Conservation (phyloP, 2,329 filamentous ascomycete genomes). For the Paracoccidioides brasiliensis region DNA sequence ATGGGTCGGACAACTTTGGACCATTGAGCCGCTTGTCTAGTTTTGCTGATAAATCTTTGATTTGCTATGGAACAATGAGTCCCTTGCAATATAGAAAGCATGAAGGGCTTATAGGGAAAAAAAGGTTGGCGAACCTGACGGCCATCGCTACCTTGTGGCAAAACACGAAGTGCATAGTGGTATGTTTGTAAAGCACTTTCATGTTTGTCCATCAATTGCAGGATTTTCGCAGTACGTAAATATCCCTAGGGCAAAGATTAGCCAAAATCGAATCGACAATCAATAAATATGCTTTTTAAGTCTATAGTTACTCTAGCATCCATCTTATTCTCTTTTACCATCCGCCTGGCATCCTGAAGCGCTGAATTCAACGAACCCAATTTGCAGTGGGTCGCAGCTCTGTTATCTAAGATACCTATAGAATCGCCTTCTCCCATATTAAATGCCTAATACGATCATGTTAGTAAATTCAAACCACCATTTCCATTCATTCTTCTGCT, state of each 20-base stretch:
- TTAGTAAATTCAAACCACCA: not conserved
- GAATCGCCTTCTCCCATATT: constrained; percentile 20
- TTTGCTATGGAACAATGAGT: constrained; percentile 19
- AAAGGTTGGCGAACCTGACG: constrained; percentile 16
- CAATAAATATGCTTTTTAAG: not conserved
- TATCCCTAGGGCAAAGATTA: constrained; percentile 33
- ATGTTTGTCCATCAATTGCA: constrained; percentile 35
- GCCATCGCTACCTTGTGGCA: constrained; percentile 29
- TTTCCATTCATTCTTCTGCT: not conserved
- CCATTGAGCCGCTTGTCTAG: constrained; percentile 21
- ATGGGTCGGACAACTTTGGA: constrained; percentile 33
- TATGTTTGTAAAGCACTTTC: constrained; percentile 45
- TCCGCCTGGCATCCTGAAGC: constrained; percentile 43
- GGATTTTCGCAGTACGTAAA: constrained; percentile 39
- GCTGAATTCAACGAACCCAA: constrained; percentile 38
- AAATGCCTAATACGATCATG: constrained; percentile 22
- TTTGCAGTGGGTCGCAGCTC: constrained; percentile 43
- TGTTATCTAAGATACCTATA: constrained; percentile 39
- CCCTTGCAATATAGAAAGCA: not conserved
- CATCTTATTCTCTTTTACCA: constrained; percentile 39
- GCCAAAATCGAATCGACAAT: not conserved
- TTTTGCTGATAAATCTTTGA: constrained; percentile 37
- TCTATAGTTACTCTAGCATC: constrained; percentile 34
- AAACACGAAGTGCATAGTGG: constrained; percentile 42
- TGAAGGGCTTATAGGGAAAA: constrained; percentile 7